Percentiles rank a stretch among this genome's conserved stretches.
Evolutionary conservation across 2,329 filamentous ascomycete species (phyloP).

Genomic region (Sporothrix humicola): DNA sequence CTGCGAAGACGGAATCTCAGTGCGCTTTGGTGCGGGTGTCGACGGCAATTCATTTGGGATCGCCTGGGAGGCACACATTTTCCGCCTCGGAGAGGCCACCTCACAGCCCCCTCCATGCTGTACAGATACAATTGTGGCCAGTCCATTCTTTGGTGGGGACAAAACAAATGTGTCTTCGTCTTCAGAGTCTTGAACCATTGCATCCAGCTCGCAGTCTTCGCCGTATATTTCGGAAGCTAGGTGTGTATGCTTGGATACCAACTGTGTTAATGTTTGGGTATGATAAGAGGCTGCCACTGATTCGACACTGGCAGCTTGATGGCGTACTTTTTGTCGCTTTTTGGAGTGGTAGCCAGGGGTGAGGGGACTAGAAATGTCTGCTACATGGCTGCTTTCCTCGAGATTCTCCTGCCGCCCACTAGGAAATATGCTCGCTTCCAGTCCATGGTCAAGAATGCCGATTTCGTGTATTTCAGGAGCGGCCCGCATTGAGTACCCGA

Average conservation of each 20-base stretch:
- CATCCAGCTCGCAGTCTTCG: slow-evolving; percentile 29
- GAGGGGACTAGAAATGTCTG: not conserved
- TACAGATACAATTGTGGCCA: too few species aligned
- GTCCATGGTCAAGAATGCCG: slow-evolving; percentile 6
- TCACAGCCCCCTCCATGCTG: too few species aligned
- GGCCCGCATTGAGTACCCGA: slow-evolving; percentile 40
- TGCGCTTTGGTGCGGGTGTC: slow-evolving; percentile 34
- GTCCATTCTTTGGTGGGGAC: not conserved
- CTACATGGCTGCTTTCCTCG: not conserved
- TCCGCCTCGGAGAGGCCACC: too few species aligned
- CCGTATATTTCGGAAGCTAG: slow-evolving; percentile 32
- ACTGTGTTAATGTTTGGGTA: slow-evolving; percentile 47
- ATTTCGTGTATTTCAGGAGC: slow-evolving; percentile 31
- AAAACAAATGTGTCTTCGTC: slow-evolving; percentile 37
- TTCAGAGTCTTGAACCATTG: slow-evolving; percentile 35
- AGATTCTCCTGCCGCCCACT: not conserved
- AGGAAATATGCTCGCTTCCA: too few species aligned
- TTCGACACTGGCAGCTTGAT: slow-evolving; percentile 1
- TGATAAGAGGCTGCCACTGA: slow-evolving; percentile 41
- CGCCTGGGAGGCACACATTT: too few species aligned
- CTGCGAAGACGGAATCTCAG: slow-evolving; percentile 55
- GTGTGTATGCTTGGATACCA: slow-evolving; percentile 38
- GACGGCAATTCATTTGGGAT: not conserved
- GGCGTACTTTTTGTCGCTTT: slow-evolving; percentile 4
- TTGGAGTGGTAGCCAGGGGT: slow-evolving; percentile 35